These are phyloP conservation scores for Pseudoscleropodium purum DNA, from an alignment of 225 moss, liverwort and hornwort genomes.

Conservation along the genomic window DNA sequence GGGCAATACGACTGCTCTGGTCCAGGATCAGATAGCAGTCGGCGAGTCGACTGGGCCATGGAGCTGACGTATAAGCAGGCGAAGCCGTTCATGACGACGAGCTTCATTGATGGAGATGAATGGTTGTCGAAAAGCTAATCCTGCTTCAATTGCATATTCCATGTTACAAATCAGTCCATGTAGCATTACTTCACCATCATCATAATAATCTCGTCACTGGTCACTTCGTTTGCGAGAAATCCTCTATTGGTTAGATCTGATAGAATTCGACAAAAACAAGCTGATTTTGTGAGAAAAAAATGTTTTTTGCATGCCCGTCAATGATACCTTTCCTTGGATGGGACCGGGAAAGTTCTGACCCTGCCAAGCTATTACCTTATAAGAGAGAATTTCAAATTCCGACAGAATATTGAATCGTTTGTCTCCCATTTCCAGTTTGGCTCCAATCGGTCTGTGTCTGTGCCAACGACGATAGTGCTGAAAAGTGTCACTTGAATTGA, in stretches of 20 bases:
- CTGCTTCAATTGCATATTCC: not conserved
- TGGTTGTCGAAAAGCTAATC: slow-evolving; percentile 11
- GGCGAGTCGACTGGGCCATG: slow-evolving; percentile 33
- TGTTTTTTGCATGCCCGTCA: not conserved
- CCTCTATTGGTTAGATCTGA: not conserved
- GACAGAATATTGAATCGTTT: not conserved
- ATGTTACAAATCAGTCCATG: not conserved
- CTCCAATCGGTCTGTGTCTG: not conserved
- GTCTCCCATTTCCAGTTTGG: not conserved
- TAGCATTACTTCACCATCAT: not conserved
- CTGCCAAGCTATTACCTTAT: not conserved
- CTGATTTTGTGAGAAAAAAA: not conserved
- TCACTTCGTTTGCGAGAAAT: not conserved
- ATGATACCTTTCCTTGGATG: not conserved
- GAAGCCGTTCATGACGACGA: slow-evolving; percentile 43
- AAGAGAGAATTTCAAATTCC: not conserved
- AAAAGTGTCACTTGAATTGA: not conserved
- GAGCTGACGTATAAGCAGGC: slow-evolving; percentile 21
- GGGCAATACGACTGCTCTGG: slow-evolving; percentile 54
- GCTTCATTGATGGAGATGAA: slow-evolving; percentile 39
- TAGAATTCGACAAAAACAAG: not conserved
- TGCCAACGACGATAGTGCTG: not conserved
- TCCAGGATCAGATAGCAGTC: slow-evolving; percentile 31
- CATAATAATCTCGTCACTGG: not conserved
- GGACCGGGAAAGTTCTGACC: not conserved